phyloP scores from a whole-genome alignment of 805 yeast species.

The Yamadazyma tumulicola region DNA sequence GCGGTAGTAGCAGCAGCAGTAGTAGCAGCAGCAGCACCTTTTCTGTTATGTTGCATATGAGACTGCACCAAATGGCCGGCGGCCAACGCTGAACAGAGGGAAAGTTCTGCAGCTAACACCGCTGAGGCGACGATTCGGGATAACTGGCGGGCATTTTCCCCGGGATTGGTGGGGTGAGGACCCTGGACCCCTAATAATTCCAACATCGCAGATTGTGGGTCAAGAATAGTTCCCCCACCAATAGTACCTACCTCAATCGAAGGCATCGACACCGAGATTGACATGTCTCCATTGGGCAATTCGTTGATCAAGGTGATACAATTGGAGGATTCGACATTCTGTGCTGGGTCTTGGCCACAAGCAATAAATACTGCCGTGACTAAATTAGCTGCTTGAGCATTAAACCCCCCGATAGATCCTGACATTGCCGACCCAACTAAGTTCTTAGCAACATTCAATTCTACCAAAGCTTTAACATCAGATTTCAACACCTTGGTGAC shows the following conservation, averaged over 20 bases:
- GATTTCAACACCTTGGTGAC: constrained; percentile 84
- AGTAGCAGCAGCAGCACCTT: constrained; percentile 39
- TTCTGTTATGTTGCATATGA: constrained; percentile 94
- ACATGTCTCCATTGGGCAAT: constrained; percentile 64
- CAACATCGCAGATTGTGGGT: constrained; percentile 95
- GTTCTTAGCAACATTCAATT: constrained; percentile 84
- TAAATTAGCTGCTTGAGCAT: constrained; percentile 96
- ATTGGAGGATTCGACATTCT: constrained; percentile 94
- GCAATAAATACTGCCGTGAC: constrained; percentile 94
- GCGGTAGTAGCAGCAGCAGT: constrained; percentile 11
- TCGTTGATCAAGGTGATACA: constrained; percentile 89
- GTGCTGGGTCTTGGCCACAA: constrained; percentile 99
- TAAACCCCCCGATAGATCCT: constrained; percentile 96
- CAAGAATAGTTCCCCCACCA: constrained; percentile 98
- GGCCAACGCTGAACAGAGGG: constrained; percentile 92
- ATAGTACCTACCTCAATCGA: constrained; percentile 98
- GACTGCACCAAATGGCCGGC: constrained; percentile 98
- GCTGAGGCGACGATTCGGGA: constrained; percentile 92
- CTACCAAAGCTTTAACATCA: constrained; percentile 87
- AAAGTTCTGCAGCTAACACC: constrained; percentile 93
- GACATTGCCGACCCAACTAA: constrained; percentile 98
- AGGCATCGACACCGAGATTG: constrained; percentile 98
- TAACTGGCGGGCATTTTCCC: constrained; percentile 89
- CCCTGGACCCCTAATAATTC: constrained; percentile 94
- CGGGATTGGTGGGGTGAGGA: constrained; percentile 91